These are phyloP conservation scores for Solanum chiquidenum DNA, from an alignment of 257 asterid species.

Conservation along the genomic window DNA sequence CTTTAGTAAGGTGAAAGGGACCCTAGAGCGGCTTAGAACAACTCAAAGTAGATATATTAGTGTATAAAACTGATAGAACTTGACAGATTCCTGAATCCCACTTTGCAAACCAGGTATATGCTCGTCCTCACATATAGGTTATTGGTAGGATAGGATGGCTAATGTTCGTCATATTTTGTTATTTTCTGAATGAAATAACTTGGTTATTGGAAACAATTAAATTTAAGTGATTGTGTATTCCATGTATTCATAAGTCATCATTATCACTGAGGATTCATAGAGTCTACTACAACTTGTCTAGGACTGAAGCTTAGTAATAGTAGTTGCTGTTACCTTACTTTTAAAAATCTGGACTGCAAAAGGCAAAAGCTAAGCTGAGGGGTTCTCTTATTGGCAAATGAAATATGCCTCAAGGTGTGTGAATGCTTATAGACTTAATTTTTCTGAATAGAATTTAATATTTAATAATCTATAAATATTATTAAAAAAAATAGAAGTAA, in stretches of 20 bases:
- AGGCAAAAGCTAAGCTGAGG: neutral
- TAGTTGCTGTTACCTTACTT: neutral
- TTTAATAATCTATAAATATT: neutral
- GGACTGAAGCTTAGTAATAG: neutral
- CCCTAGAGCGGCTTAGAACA: neutral
- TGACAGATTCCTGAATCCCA: neutral
- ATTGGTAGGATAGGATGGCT: neutral
- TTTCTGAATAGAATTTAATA: neutral
- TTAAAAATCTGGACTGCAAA: neutral
- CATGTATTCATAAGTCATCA: neutral
- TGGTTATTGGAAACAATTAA: neutral
- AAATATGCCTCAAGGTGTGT: neutral
- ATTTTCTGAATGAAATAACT: neutral
- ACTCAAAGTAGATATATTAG: neutral
- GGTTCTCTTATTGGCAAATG: neutral
- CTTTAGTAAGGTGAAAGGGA: neutral
- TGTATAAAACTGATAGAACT: neutral
- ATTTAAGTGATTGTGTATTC: neutral
- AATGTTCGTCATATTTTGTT: neutral
- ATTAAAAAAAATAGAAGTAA: neutral
- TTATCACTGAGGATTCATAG: neutral
- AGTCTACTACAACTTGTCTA: neutral
- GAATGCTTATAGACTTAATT: neutral
- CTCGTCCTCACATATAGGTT: neutral
- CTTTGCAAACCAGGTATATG: neutral